Evolutionary conservation across 176 grass and related monocot genomes (phyloP), one percentile per base, ranked within the genome.

Genomic region (Triticum turgidum): DNA sequence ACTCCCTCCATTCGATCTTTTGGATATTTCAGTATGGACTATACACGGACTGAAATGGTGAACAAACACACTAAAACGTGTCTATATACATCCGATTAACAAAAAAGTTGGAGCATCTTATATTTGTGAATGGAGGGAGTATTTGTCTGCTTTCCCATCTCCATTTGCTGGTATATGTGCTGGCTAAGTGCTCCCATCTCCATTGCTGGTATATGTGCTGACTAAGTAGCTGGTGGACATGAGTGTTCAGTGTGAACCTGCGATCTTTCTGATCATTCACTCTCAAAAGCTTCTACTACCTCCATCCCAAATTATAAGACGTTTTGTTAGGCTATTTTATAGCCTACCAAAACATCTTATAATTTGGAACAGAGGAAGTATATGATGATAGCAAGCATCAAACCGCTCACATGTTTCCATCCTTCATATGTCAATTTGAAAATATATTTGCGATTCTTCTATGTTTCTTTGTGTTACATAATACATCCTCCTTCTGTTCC

Each of bases 401-500:
- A 49, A 27, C 14, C 7, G 24, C 12, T 7, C 38, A 70, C 49
- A 71, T 67, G 12, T 24, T 84, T 65, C 45, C 21, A 42, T 85
- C 65, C 8, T 85, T 66, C 27, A 3, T 79, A 39, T 86, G 27
- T 72, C 27, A 73, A 65, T 59, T 54, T 82, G 64, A 61, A 66
- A 32, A 34, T 68, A 15, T 1, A 25, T 72, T 54, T 54, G 15
- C 5, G 51, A 54, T 52, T 52, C 65, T 32, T 59, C 42, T 59
- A 30, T 73, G 25, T 76, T 85, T 18, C 58, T 79, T 79, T 68
- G 22, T 89, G 69, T 44, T 41, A 63, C 29, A 52, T 81, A 27
- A 12, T 45, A 52, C 15, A 70, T 13, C 2, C 32, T 32, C 32
- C 32, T 3, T 32, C 32, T 32, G 32, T 32, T 32, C 32, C 32